Conservation (phyloP, 1,284 basidiomycete species). For the Ustilago esculenta region DNA sequence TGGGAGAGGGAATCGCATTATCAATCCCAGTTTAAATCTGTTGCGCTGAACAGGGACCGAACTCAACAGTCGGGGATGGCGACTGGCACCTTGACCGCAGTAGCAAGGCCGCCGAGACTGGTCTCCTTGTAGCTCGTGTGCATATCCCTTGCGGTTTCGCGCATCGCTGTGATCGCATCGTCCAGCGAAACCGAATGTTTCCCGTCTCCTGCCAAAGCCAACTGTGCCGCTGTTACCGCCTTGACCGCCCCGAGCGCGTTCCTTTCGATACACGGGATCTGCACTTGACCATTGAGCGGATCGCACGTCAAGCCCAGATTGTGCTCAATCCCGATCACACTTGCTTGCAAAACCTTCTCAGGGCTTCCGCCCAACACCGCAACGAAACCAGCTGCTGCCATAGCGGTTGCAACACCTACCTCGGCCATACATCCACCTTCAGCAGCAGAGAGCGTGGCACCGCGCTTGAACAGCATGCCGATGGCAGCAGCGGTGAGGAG, state of each 20-base stretch:
- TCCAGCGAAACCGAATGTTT: conserved; percentile 88
- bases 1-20: no score
- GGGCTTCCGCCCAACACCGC: conserved; percentile 73
- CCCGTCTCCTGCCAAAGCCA: conserved; percentile 85
- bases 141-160: conserved; percentile 79
- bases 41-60: no score
- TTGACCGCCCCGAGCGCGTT: conserved; percentile 79
- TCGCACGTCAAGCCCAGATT: conserved; percentile 62
- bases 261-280: conserved; percentile 85
- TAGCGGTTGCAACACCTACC: conserved; percentile 79
- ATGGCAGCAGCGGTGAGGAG: conserved; percentile 83
- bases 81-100: conserved; percentile 59
- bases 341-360: conserved; percentile 75
- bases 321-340: conserved; percentile 85
- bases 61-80: conserved; percentile 60
- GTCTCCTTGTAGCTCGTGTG: conserved; percentile 67
- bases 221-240: conserved; percentile 77
- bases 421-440: conserved; percentile 72
- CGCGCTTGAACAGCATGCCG: conserved; percentile 96
- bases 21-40: no score
- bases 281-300: conserved; percentile 76
- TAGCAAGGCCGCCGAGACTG: conserved; percentile 56
- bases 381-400: conserved; percentile 91
- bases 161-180: conserved; percentile 95
- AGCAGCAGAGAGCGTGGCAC: conserved; percentile 93